Evolutionary conservation across 805 yeast genomes (phyloP).

Genomic region (Saturnispora diversa): DNA sequence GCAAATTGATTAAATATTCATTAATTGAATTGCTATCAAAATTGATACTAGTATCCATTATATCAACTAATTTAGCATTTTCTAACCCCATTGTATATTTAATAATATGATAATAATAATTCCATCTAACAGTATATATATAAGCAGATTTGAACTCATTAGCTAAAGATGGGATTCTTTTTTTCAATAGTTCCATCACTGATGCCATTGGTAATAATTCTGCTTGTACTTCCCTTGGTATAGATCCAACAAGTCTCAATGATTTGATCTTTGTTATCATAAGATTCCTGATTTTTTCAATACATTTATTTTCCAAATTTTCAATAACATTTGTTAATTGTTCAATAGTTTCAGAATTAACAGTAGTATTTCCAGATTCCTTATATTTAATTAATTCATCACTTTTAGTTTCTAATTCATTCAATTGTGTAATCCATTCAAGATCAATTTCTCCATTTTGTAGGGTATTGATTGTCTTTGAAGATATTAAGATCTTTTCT

Average conservation of each 20-base stretch:
- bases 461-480: conserved; percentile 54
- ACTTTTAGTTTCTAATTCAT: conserved; percentile 32
- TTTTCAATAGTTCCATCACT: conserved; percentile 46
- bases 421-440: conserved; percentile 59
- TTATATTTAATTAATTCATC: conserved; percentile 53
- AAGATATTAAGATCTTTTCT: conserved; percentile 67
- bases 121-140: conserved; percentile 87
- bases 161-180: conserved; percentile 55
- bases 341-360: conserved; percentile 16
- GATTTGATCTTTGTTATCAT: conserved; percentile 56
- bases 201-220: conserved; percentile 57
- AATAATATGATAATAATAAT: conserved; percentile 70
- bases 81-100: conserved; percentile 69
- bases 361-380: conserved; percentile 23
- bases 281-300: conserved; percentile 70
- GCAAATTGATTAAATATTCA: conserved; percentile 50
- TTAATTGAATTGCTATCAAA: conserved; percentile 26
- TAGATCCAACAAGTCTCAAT: conserved; percentile 55
- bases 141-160: conserved; percentile 72
- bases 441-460: conserved; percentile 47
- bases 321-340: conserved; percentile 34
- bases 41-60: conserved; percentile 37
- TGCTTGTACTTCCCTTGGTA: conserved; percentile 70
- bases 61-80: conserved; percentile 44
- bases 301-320: conserved; percentile 49